phyloP scores from a whole-genome alignment of 176 grass and related monocot genomes.

The Rhynchospora breviuscula region DNA sequence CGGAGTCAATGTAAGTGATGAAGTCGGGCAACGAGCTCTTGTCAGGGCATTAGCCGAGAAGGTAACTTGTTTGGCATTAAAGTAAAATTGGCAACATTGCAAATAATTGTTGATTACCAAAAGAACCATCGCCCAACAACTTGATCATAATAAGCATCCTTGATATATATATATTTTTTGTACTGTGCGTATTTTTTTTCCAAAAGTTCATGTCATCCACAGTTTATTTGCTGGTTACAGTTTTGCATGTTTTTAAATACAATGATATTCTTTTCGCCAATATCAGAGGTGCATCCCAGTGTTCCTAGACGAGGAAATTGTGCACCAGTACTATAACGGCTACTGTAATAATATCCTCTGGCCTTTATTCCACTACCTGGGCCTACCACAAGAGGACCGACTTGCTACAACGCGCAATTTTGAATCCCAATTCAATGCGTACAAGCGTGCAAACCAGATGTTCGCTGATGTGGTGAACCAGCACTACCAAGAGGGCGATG shows the following conservation, averaged over 20 bases:
- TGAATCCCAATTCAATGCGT: slow-evolving; percentile 87
- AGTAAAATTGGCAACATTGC: not conserved
- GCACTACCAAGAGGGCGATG: slow-evolving; percentile 98
- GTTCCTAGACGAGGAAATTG: slow-evolving; percentile 97
- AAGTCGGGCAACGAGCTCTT: slow-evolving; percentile 83
- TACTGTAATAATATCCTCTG: slow-evolving; percentile 99
- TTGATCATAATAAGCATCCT: not conserved
- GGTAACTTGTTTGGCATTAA: slow-evolving; percentile 30
- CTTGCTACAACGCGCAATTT: slow-evolving; percentile 94
- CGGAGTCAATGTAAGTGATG: slow-evolving; percentile 88
- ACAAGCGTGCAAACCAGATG: slow-evolving; percentile 98
- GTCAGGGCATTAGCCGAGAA: slow-evolving; percentile 88
- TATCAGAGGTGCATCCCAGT: slow-evolving; percentile 97
- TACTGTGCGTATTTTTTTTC: not conserved
- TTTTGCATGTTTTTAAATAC: not conserved
- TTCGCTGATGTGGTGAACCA: slow-evolving; percentile 94
- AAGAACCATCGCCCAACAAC: not conserved
- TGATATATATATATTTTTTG: too few relatives aligned
- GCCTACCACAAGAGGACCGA: slow-evolving; percentile 93
- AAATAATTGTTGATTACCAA: slow-evolving; percentile 17
- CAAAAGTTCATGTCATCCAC: not conserved
- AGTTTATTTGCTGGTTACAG: not conserved
- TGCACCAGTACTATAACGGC: slow-evolving; percentile 97
- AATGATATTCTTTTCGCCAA: slow-evolving; percentile 14
- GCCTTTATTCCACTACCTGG: slow-evolving; percentile 98